Conservation (phyloP, 2,329 filamentous ascomycete genomes). For the Penicillium sp. region DNA sequence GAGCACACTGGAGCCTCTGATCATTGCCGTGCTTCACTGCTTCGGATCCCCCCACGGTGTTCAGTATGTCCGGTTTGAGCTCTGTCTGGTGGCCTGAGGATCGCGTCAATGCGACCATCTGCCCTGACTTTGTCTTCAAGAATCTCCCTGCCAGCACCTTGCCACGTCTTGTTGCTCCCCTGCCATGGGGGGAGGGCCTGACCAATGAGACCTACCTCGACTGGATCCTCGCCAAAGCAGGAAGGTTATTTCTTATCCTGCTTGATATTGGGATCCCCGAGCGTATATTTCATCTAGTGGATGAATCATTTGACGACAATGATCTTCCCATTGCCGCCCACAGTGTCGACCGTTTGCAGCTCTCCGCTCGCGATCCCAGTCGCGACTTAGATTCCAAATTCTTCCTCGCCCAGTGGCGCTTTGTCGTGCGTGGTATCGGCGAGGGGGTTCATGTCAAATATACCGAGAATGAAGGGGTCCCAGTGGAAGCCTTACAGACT, state of each 20-base stretch:
- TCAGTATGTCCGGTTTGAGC: slow-evolving; percentile 35
- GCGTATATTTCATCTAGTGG: slow-evolving; percentile 65
- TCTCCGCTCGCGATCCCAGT: slow-evolving; percentile 55
- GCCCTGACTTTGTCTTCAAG: slow-evolving; percentile 45
- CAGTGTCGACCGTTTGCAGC: slow-evolving; percentile 58
- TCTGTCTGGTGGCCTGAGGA: slow-evolving; percentile 54
- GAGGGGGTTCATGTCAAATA: slow-evolving; percentile 63
- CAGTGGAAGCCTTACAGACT: slow-evolving; percentile 59
- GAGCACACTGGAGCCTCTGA: background rate
- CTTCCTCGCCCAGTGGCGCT: slow-evolving; percentile 65
- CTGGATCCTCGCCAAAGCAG: slow-evolving; percentile 64
- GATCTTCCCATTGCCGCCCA: slow-evolving; percentile 63
- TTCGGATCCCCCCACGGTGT: slow-evolving; percentile 3
- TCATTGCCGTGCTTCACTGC: slow-evolving; percentile 12
- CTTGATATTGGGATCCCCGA: slow-evolving; percentile 65
- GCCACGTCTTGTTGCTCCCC: slow-evolving; percentile 42
- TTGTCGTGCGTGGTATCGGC: slow-evolving; percentile 60
- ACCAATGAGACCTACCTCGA: slow-evolving; percentile 62
- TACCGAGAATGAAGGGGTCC: slow-evolving; percentile 63
- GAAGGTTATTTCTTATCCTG: slow-evolving; percentile 64
- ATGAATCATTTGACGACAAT: slow-evolving; percentile 65
- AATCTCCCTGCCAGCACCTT: slow-evolving; percentile 42
- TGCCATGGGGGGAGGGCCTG: slow-evolving; percentile 50
- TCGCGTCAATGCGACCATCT: slow-evolving; percentile 49
- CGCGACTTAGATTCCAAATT: slow-evolving; percentile 58